These are phyloP conservation scores for Geosmithia putterillii DNA, from an alignment of 2,329 filamentous ascomycete genomes.

Conservation along the genomic window DNA sequence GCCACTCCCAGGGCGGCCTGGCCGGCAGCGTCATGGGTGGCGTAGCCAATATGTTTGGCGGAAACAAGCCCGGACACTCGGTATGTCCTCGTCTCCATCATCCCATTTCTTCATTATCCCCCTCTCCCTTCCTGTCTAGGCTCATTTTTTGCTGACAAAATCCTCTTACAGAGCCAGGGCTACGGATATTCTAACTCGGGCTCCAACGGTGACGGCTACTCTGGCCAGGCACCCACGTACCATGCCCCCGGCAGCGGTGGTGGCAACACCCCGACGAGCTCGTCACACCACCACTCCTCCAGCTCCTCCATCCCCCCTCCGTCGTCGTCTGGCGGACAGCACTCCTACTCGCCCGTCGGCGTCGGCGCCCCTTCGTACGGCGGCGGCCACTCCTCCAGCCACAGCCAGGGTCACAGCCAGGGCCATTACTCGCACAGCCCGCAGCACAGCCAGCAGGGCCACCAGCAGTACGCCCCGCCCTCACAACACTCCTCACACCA, in stretches of 20 bases:
- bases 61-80: slow-evolving; percentile 18
- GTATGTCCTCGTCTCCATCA: slow-evolving; percentile 5
- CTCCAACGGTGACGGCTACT: slow-evolving; percentile 44
- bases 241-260: slow-evolving; percentile 17
- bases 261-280: no score
- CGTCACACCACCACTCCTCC: neutral
- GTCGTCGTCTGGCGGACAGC: slow-evolving; percentile 9
- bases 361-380: slow-evolving; percentile 3
- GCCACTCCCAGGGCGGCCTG: slow-evolving; percentile 31
- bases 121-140: neutral
- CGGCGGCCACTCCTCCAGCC: slow-evolving; percentile 2
- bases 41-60: slow-evolving; percentile 40
- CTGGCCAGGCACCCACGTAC: slow-evolving; percentile 44
- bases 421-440: slow-evolving; percentile 6
- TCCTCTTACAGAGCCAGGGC: slow-evolving; percentile 30
- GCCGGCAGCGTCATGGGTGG: slow-evolving; percentile 42
- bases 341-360: neutral
- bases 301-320: slow-evolving; percentile 4
- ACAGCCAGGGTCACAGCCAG: slow-evolving; percentile 5
- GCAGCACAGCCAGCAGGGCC: no score
- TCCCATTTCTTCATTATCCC: neutral
- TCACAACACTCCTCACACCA: slow-evolving; percentile 2
- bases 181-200: slow-evolving; percentile 52
- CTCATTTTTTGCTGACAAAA: neutral
- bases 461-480: slow-evolving; percentile 6